These are phyloP conservation scores for Arachnopeziza araneosa DNA, from an alignment of 2,329 filamentous ascomycete genomes.

Conservation along the genomic window DNA sequence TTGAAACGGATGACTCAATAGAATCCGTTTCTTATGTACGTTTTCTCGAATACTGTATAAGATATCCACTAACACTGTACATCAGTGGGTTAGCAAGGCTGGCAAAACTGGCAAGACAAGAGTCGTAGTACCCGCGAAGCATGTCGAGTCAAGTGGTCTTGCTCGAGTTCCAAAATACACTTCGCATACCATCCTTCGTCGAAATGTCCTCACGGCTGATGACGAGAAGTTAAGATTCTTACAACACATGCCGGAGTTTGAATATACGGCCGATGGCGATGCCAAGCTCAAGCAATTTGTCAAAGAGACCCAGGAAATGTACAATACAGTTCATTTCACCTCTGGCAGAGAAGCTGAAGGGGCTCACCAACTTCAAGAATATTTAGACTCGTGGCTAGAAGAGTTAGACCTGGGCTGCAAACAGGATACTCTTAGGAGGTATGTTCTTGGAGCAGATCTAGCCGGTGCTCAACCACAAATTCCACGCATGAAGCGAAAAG, in stretches of 20 bases:
- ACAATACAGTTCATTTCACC: not conserved
- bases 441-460: not conserved
- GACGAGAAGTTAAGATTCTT: slow-evolving; percentile 24
- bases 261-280: not conserved
- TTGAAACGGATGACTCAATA: not conserved
- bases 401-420: not conserved
- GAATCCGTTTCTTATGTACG: not conserved
- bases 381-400: not conserved
- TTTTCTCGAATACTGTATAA: not conserved
- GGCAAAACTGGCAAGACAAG: not conserved
- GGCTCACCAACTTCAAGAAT: slow-evolving; percentile 9
- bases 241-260: slow-evolving; percentile 19
- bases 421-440: not conserved
- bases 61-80: not conserved
- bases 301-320: slow-evolving; percentile 20
- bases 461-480: not conserved
- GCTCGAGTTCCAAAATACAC: slow-evolving; percentile 22
- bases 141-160: not conserved
- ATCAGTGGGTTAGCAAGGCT: not conserved
- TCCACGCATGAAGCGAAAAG: not conserved
- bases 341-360: not conserved
- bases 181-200: slow-evolving; percentile 19
- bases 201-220: slow-evolving; percentile 24
- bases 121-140: not conserved
- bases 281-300: slow-evolving; percentile 9